Evolutionary conservation across 2,329 filamentous ascomycete species (phyloP).

Genomic region (Penicillium fuscoglaucum): DNA sequence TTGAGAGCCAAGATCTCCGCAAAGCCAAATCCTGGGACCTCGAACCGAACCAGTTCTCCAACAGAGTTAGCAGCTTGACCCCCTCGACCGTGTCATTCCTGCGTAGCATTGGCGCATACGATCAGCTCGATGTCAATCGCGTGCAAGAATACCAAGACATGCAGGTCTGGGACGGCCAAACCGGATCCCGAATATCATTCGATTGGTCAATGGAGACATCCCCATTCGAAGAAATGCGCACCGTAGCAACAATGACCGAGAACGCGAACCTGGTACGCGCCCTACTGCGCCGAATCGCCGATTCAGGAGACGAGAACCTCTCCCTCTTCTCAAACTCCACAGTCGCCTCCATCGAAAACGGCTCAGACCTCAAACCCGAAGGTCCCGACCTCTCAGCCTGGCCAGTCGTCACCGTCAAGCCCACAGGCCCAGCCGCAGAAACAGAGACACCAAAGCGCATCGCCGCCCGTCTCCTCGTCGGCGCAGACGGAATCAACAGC

Average conservation of each 20-base stretch:
- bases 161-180: conserved; percentile 97
- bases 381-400: conserved; percentile 78
- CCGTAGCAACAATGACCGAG: conserved; percentile 95
- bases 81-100: conserved; percentile 83
- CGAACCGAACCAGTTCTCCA: conserved; percentile 72
- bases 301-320: conserved; percentile 60
- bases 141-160: conserved; percentile 91
- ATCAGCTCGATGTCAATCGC: conserved; percentile 68
- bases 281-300: conserved; percentile 69
- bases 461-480: conserved; percentile 80
- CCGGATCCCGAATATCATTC: conserved; percentile 84
- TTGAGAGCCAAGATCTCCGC: conserved; percentile 83
- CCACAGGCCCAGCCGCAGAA: conserved; percentile 40
- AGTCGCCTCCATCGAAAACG: conserved; percentile 77
- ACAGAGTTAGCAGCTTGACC: conserved; percentile 93
- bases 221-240: conserved; percentile 52
- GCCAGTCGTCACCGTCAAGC: conserved; percentile 76
- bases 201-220: conserved; percentile 62
- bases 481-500: conserved; percentile 92
- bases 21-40: conserved; percentile 68
- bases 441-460: conserved; percentile 53
- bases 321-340: conserved; percentile 73
- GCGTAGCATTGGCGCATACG: conserved; percentile 80
- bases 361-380: conserved; percentile 61
- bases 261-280: conserved; percentile 85